These are phyloP conservation scores for Retiboletus fuscus DNA, from an alignment of 1,284 basidiomycete species.

Conservation along the genomic window DNA sequence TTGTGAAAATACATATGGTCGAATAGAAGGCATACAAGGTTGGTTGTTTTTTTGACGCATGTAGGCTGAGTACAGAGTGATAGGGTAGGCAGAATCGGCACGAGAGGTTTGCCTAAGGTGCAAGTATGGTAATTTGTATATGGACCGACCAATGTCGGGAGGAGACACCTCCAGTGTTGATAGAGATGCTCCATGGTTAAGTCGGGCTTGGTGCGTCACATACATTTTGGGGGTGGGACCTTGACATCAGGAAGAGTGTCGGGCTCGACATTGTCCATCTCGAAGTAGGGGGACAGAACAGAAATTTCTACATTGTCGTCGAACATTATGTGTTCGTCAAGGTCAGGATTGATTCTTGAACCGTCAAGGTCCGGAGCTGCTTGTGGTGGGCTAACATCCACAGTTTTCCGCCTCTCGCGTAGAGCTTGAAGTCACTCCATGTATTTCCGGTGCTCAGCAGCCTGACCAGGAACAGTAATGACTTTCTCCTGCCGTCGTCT, in stretches of 20 bases:
- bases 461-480: no score
- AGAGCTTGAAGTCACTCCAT: no score
- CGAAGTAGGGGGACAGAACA: no score
- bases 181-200: background rate
- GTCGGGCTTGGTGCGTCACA: background rate
- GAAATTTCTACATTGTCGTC: no score
- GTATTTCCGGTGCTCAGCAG: no score
- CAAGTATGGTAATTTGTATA: background rate
- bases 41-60: background rate
- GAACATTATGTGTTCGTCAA: no score
- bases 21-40: background rate
- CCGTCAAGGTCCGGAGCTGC: no score
- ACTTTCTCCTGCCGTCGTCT: no score
- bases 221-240: background rate
- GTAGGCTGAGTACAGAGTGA: background rate
- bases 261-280: no score
- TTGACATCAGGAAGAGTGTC: background rate
- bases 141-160: background rate
- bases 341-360: no score
- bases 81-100: background rate
- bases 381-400: no score
- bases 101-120: background rate
- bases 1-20: background rate
- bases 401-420: no score
- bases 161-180: slow-evolving; percentile 2